These are phyloP conservation scores for Diphasiastrum complanatum DNA, from an alignment of 83 land plant species.

Conservation along the genomic window DNA sequence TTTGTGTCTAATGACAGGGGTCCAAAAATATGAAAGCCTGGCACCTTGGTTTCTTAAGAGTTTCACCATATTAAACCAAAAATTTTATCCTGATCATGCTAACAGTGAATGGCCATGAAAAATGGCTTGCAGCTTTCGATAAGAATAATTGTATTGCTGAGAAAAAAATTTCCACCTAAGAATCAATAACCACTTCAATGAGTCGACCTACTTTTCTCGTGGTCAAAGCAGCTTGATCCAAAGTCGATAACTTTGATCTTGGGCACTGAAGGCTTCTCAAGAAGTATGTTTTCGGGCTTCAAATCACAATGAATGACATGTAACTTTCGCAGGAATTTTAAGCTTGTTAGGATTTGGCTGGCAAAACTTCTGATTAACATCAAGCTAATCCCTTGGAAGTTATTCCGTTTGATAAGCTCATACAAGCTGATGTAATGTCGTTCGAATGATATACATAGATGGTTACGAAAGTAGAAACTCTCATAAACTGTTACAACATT, in stretches of 20 bases:
- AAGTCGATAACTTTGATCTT: slow-evolving; percentile 41
- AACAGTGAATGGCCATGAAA: no score
- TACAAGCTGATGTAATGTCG: slow-evolving; percentile 40
- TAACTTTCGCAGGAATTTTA: slow-evolving; percentile 29
- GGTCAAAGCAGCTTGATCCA: slow-evolving; percentile 42
- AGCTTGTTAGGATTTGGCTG: slow-evolving; percentile 26
- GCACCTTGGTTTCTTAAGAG: no score
- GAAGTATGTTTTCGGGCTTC: slow-evolving; percentile 40
- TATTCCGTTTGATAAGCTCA: slow-evolving; percentile 39
- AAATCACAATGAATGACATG: slow-evolving; percentile 37
- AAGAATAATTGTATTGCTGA: no score
- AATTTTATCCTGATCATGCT: no score
- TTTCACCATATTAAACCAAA: no score
- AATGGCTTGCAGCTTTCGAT: no score
- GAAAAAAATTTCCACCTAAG: no score
- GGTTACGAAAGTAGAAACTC: slow-evolving; percentile 39
- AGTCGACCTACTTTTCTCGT: slow-evolving; percentile 38
- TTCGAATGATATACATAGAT: slow-evolving; percentile 37
- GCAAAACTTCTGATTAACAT: slow-evolving; percentile 38
- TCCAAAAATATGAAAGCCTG: no score
- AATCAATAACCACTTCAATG: no score
- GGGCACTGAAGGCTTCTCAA: slow-evolving; percentile 34
- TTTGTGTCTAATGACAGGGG: no score
- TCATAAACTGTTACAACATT: slow-evolving; percentile 37
- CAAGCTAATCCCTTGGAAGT: slow-evolving; percentile 38